These are phyloP conservation scores for Cadophora gregata DNA, from an alignment of 2,329 filamentous ascomycete genomes.

Conservation along the genomic window DNA sequence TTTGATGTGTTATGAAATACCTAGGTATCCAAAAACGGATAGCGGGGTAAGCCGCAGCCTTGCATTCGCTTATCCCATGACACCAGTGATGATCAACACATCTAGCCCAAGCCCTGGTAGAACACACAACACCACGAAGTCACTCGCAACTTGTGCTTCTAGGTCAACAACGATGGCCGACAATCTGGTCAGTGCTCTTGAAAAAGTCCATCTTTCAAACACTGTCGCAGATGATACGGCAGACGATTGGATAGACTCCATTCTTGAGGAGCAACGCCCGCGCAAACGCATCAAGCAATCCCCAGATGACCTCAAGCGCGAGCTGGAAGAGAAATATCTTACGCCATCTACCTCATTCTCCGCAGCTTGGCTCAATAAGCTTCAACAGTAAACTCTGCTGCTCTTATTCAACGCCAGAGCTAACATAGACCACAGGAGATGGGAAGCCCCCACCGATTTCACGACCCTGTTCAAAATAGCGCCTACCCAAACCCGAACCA, in stretches of 20 bases:
- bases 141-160: background rate
- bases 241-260: slow-evolving; percentile 59
- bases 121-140: slow-evolving; percentile 15
- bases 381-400: slow-evolving; percentile 70
- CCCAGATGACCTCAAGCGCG: slow-evolving; percentile 68
- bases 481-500: slow-evolving; percentile 91
- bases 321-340: slow-evolving; percentile 79
- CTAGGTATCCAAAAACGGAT: slow-evolving; percentile 14
- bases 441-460: slow-evolving; percentile 83
- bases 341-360: slow-evolving; percentile 82
- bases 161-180: slow-evolving; percentile 37
- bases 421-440: slow-evolving; percentile 56
- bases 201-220: slow-evolving; percentile 53
- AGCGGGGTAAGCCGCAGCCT: slow-evolving; percentile 26
- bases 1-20: slow-evolving; percentile 8
- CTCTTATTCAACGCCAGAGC: slow-evolving; percentile 27
- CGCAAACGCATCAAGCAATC: slow-evolving; percentile 57
- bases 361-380: slow-evolving; percentile 81
- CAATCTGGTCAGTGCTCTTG: slow-evolving; percentile 55
- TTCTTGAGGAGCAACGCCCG: slow-evolving; percentile 60
- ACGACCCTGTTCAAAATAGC: slow-evolving; percentile 86
- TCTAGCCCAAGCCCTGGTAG: background rate
- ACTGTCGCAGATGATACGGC: slow-evolving; percentile 40
- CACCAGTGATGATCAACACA: slow-evolving; percentile 17
- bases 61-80: slow-evolving; percentile 23